These are phyloP conservation scores for Sphaerulina musiva DNA, from an alignment of 2,329 filamentous ascomycete genomes.

Conservation along the genomic window DNA sequence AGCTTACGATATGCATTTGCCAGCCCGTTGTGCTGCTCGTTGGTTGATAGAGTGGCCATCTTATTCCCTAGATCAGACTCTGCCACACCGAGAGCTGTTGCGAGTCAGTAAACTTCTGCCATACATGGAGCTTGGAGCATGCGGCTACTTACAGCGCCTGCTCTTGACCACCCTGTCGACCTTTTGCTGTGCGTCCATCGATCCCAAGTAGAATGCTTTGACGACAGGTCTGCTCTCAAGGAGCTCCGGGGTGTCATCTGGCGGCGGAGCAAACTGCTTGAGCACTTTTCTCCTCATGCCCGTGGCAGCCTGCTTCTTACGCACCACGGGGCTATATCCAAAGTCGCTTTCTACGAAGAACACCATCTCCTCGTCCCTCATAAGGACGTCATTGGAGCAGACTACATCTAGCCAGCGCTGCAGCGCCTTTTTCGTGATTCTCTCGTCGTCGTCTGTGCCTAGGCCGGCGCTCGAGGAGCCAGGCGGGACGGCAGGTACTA, in stretches of 20 bases:
- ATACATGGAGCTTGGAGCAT: background rate
- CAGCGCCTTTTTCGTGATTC: constrained; percentile 77
- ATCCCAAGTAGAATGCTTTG: constrained; percentile 89
- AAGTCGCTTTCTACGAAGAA: constrained; percentile 99
- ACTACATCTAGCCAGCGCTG: constrained; percentile 95
- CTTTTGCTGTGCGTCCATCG: constrained; percentile 97
- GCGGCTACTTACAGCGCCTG: constrained; percentile 62
- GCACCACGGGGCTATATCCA: constrained; percentile 90
- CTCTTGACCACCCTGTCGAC: constrained; percentile 90
- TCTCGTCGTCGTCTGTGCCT: constrained; percentile 92
- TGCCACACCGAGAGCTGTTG: constrained; percentile 75
- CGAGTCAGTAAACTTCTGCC: constrained; percentile 28
- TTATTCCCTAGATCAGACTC: constrained; percentile 93
- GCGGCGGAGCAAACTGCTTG: constrained; percentile 96
- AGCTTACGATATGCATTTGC: constrained; percentile 90
- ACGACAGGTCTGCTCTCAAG: constrained; percentile 83
- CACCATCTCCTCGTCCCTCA: constrained; percentile 93
- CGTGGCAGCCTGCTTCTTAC: constrained; percentile 93
- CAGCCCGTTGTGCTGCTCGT: constrained; percentile 84
- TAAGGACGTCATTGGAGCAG: constrained; percentile 83
- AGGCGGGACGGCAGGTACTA: constrained; percentile 92
- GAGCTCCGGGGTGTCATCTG: constrained; percentile 93
- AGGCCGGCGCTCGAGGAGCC: constrained; percentile 88
- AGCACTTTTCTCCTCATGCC: constrained; percentile 90
- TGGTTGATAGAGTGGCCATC: constrained; percentile 74